Evolutionary conservation across 2,329 filamentous ascomycete species (phyloP).

Genomic region (Phialemonium atrogriseum): DNA sequence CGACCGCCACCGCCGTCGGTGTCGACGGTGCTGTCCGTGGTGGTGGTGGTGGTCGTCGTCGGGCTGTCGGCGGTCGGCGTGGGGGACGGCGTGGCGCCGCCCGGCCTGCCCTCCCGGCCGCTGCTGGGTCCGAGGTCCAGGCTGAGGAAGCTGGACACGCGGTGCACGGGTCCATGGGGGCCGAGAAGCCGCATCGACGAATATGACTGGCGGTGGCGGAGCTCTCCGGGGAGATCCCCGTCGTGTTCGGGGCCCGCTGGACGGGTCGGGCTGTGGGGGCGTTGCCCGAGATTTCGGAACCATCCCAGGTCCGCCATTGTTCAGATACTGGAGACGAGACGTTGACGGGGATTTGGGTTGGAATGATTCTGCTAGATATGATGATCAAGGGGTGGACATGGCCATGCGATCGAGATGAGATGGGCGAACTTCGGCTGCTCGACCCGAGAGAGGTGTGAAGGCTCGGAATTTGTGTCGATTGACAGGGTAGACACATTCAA

Average conservation of each 20-base stretch:
- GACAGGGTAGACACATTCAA: too few relatives aligned
- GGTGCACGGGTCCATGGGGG: not conserved
- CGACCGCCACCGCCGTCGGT: not conserved
- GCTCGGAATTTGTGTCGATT: too few relatives aligned
- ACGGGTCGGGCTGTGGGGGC: too few relatives aligned
- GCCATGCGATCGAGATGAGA: too few relatives aligned
- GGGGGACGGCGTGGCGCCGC: not conserved
- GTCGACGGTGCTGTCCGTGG: not conserved
- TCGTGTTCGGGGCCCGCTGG: too few relatives aligned
- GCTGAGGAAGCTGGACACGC: conserved; percentile 2
- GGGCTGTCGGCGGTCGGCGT: not conserved
- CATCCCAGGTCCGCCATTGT: conserved; percentile 2
- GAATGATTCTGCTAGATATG: too few relatives aligned
- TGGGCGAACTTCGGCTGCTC: too few relatives aligned
- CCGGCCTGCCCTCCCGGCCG: not conserved
- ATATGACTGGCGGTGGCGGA: not conserved
- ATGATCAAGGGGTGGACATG: too few relatives aligned
- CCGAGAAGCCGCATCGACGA: not conserved
- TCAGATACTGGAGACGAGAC: too few relatives aligned
- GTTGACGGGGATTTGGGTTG: too few relatives aligned
- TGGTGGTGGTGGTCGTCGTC: not conserved
- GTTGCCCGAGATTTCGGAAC: conserved; percentile 2
- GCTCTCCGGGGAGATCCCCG: not conserved
- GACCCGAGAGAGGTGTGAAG: too few relatives aligned
- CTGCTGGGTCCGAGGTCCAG: not conserved